These are phyloP conservation scores for Pancytospora epiphaga DNA, from an alignment of 371 early-diverging fungal genomes.

Conservation along the genomic window DNA sequence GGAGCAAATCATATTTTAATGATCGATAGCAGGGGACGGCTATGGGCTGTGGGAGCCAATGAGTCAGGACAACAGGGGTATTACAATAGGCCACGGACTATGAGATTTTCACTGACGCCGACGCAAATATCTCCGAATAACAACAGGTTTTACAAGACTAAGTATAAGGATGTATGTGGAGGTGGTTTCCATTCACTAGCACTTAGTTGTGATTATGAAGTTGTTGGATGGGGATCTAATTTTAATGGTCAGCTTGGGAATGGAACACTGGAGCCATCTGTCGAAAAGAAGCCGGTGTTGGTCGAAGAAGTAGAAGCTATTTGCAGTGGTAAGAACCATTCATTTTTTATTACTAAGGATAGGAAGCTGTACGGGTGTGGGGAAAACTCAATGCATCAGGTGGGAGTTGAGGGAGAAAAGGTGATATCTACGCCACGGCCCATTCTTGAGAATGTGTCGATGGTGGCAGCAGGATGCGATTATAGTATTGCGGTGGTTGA, in stretches of 20 bases:
- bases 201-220: slow-evolving; percentile 62
- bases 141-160: slow-evolving; percentile 26
- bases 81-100: slow-evolving; percentile 52
- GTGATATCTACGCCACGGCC: slow-evolving; percentile 4
- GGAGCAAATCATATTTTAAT: slow-evolving; percentile 82
- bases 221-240: slow-evolving; percentile 82
- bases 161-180: slow-evolving; percentile 66
- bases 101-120: slow-evolving; percentile 58
- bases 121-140: slow-evolving; percentile 55
- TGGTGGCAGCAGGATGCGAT: slow-evolving; percentile 42
- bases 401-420: slow-evolving; percentile 42
- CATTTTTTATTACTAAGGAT: slow-evolving; percentile 48
- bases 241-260: slow-evolving; percentile 77
- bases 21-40: slow-evolving; percentile 65
- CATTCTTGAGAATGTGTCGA: slow-evolving; percentile 32
- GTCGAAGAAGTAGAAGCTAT: slow-evolving; percentile 44
- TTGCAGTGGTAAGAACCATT: slow-evolving; percentile 52
- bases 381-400: slow-evolving; percentile 55
- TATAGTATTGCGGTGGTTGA: slow-evolving; percentile 33
- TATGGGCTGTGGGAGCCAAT: slow-evolving; percentile 84
- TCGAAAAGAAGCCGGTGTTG: slow-evolving; percentile 26
- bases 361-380: slow-evolving; percentile 55
- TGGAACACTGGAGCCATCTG: slow-evolving; percentile 51
- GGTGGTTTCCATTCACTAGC: slow-evolving; percentile 78
- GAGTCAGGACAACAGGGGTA: slow-evolving; percentile 79